These are phyloP conservation scores for Mortierella sp. DNA, from an alignment of 371 early-diverging fungal genomes.

Conservation along the genomic window DNA sequence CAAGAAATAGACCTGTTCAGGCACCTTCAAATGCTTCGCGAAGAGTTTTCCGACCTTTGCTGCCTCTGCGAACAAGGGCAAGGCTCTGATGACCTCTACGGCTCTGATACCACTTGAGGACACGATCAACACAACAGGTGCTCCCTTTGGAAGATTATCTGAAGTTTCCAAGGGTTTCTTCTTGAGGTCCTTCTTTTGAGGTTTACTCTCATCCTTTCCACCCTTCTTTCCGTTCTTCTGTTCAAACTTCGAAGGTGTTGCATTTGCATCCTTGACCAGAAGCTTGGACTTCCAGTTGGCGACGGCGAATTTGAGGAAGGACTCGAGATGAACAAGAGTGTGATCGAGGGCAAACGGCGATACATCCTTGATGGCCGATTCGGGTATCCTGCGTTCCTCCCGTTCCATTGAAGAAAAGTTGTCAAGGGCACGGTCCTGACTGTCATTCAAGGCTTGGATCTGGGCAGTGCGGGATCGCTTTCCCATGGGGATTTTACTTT, in stretches of 20 bases:
- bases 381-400: slow-evolving; percentile 62
- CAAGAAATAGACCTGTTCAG: slow-evolving; percentile 75
- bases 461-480: slow-evolving; percentile 56
- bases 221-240: slow-evolving; percentile 9
- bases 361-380: slow-evolving; percentile 60
- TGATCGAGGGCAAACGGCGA: slow-evolving; percentile 65
- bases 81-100: slow-evolving; percentile 70
- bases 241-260: slow-evolving; percentile 6
- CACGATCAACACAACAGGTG: slow-evolving; percentile 77
- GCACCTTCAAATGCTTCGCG: slow-evolving; percentile 86
- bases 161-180: slow-evolving; percentile 64
- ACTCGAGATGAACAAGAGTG: slow-evolving; percentile 63
- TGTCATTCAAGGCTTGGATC: slow-evolving; percentile 60
- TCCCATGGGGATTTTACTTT: slow-evolving; percentile 60
- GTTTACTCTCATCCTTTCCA: slow-evolving; percentile 8
- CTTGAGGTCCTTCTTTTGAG: slow-evolving; percentile 53
- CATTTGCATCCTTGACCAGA: slow-evolving; percentile 41
- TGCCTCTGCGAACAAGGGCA: slow-evolving; percentile 57
- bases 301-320: slow-evolving; percentile 70
- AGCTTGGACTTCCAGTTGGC: slow-evolving; percentile 49
- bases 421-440: slow-evolving; percentile 63
- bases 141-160: slow-evolving; percentile 60
- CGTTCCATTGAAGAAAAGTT: slow-evolving; percentile 62
- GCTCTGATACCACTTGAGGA: slow-evolving; percentile 83
- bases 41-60: slow-evolving; percentile 85